Evolutionary conservation across 768 basidiomycete species (phyloP).

Genomic region (Podaxis rugospora): DNA sequence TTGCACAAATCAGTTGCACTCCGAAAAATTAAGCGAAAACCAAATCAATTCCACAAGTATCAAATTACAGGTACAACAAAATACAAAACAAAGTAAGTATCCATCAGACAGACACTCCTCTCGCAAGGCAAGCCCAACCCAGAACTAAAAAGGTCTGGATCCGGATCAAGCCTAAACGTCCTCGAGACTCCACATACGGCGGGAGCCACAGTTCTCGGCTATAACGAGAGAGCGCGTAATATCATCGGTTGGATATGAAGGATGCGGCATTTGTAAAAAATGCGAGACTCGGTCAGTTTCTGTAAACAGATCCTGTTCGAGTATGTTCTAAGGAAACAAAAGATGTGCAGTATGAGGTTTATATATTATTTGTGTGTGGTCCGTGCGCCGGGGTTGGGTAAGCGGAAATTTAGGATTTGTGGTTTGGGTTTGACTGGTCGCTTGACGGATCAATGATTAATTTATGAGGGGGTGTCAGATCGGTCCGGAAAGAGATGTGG

Average conservation of each 20-base stretch:
- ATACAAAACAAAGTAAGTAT: constrained; percentile 24
- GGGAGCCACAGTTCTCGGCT: constrained; percentile 56
- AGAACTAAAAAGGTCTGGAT: constrained; percentile 15
- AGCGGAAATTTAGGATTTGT: neutral
- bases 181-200: constrained; percentile 41
- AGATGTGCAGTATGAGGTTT: constrained; percentile 12
- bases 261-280: constrained; percentile 73
- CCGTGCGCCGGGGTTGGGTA: constrained; percentile 21
- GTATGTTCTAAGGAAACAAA: constrained; percentile 61
- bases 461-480: neutral
- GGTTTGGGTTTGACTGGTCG: neutral
- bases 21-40: neutral
- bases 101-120: constrained; percentile 62
- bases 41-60: neutral
- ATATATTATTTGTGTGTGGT: constrained; percentile 22
- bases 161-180: constrained; percentile 49
- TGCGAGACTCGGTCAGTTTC: constrained; percentile 79
- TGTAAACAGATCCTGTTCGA: constrained; percentile 82
- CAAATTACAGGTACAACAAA: neutral
- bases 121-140: constrained; percentile 40
- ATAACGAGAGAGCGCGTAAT: constrained; percentile 55
- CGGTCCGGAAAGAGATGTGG: neutral
- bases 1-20: neutral
- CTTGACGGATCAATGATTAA: neutral
- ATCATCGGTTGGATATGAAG: constrained; percentile 73